phyloP scores from a whole-genome alignment of 2,329 filamentous ascomycete genomes.

The Xylogone sp. region DNA sequence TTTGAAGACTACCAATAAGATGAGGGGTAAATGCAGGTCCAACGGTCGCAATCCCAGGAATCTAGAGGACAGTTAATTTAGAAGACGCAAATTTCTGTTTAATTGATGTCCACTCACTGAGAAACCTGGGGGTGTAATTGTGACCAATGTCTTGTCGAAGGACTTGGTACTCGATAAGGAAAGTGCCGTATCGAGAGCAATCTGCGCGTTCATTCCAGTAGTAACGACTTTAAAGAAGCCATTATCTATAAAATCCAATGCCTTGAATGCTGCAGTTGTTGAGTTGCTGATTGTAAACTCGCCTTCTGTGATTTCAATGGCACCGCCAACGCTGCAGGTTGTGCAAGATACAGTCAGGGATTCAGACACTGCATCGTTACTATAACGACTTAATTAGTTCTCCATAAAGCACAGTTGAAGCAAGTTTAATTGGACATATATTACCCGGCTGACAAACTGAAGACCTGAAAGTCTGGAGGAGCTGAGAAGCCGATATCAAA shows the following conservation, averaged over 20 bases:
- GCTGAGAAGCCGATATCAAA: neutral
- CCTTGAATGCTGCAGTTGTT: neutral
- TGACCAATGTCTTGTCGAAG: constrained; percentile 4
- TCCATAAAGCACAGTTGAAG: neutral
- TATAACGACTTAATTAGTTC: neutral
- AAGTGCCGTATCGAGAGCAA: constrained; percentile 5
- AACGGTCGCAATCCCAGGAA: constrained; percentile 8
- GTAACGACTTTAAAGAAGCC: constrained; percentile 9
- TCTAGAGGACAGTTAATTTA: neutral
- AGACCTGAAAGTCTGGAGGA: neutral
- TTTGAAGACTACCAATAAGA: constrained; percentile 4
- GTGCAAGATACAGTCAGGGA: constrained; percentile 6
- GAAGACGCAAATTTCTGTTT: too few relatives aligned
- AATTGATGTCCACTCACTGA: too few relatives aligned
- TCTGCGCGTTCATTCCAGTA: constrained; percentile 8
- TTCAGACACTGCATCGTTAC: neutral
- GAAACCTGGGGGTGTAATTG: constrained; percentile 8
- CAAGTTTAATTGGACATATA: too few relatives aligned
- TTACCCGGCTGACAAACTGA: neutral
- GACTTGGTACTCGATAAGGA: neutral
- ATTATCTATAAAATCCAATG: constrained; percentile 5
- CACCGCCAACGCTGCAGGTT: constrained; percentile 6
- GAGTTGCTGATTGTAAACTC: constrained; percentile 7
- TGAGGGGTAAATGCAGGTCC: constrained; percentile 8
- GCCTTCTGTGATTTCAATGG: constrained; percentile 7